Percentiles rank a stretch among this genome's conserved stretches.
phyloP scores from a whole-genome alignment of 306 rosid species.

The Cercis canadensis region DNA sequence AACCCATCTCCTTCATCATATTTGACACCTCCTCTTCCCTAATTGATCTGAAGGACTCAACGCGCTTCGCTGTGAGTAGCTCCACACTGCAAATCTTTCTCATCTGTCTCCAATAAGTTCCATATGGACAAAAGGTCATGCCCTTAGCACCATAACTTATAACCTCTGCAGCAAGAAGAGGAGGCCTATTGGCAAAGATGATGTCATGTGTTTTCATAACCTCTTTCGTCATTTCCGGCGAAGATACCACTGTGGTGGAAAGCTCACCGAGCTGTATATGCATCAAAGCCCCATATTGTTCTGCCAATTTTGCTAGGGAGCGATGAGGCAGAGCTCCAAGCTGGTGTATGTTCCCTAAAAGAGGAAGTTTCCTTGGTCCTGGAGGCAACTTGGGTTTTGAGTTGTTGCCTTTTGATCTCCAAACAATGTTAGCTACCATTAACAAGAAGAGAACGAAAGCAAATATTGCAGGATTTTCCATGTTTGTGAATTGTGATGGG shows the following conservation, averaged over 20 bases:
- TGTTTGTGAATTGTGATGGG: background rate
- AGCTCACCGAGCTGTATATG: conserved; percentile 37
- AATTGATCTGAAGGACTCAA: too few relatives aligned
- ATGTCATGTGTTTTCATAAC: background rate
- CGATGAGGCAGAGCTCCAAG: conserved; percentile 32
- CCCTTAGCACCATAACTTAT: too few relatives aligned
- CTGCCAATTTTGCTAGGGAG: conserved; percentile 15
- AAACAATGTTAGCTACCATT: background rate
- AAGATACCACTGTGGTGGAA: conserved; percentile 38
- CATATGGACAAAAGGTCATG: too few relatives aligned
- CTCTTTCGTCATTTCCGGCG: conserved; percentile 38
- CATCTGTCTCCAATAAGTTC: too few relatives aligned
- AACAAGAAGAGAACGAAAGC: conserved; percentile 30
- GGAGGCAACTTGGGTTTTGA: conserved; percentile 37
- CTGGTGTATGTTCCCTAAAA: conserved; percentile 40
- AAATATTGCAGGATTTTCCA: conserved; percentile 1
- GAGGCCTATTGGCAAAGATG: background rate
- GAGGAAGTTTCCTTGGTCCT: conserved; percentile 38
- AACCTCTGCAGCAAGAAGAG: too few relatives aligned
- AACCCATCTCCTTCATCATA: too few relatives aligned
- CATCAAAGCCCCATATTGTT: conserved; percentile 39
- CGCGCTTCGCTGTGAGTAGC: background rate
- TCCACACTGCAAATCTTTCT: background rate
- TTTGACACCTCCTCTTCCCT: too few relatives aligned
- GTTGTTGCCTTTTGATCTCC: conserved; percentile 14